Evolutionary conservation across 106 monocot species (phyloP).

Genomic region (Allium sativum): DNA sequence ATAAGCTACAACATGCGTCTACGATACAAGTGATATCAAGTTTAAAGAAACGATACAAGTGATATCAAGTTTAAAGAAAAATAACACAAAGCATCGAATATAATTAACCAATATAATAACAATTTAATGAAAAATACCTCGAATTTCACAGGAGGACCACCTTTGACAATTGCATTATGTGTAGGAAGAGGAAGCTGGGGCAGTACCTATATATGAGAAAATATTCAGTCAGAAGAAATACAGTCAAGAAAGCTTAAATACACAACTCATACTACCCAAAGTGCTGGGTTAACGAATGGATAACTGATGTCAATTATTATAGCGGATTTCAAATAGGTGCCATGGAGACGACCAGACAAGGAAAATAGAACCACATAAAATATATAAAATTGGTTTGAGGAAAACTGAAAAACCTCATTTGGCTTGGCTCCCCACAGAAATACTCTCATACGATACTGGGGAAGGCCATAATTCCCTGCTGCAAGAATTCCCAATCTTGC

Average conservation of each 20-base stretch:
- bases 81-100: not conserved
- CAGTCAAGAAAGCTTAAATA: not conserved
- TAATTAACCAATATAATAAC: no score
- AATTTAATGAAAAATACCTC: conserved; percentile 8
- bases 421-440: conserved; percentile 20
- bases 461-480: conserved; percentile 19
- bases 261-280: no score
- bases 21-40: not conserved
- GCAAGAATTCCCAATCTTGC: conserved; percentile 19
- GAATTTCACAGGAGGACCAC: conserved; percentile 10
- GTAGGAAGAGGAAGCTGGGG: conserved; percentile 21
- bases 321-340: no score
- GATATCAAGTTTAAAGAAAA: not conserved
- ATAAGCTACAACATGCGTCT: conserved; percentile 59
- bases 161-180: conserved; percentile 10
- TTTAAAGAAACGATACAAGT: not conserved
- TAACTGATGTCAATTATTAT: conserved; percentile 22
- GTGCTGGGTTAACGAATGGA: not conserved
- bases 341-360: conserved; percentile 38
- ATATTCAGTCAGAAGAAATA: not conserved
- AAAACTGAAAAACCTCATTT: conserved; percentile 1
- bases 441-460: conserved; percentile 21
- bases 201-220: conserved; percentile 1
- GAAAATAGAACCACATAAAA: conserved; percentile 32
- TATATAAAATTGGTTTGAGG: not conserved